Conservation (phyloP, 164 flowering plant genomes). For the Protea cynaroides region DNA sequence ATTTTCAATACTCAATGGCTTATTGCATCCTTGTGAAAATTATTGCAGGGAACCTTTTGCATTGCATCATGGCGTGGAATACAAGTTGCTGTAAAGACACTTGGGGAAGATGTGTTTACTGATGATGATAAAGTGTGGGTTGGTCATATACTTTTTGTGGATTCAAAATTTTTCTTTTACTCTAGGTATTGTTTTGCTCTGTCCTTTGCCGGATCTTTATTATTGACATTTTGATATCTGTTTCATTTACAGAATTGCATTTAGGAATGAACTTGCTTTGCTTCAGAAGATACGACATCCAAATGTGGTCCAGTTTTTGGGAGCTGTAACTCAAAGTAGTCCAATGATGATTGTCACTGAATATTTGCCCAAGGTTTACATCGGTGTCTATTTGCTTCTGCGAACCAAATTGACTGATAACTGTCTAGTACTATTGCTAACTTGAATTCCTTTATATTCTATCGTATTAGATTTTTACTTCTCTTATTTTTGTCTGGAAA, state of each 20-base stretch:
- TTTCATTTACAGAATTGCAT: slow-evolving; percentile 53
- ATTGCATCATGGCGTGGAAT: slow-evolving; percentile 88
- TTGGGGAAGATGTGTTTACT: slow-evolving; percentile 59
- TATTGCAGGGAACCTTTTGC: slow-evolving; percentile 73
- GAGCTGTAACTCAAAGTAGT: slow-evolving; percentile 83
- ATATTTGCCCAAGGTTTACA: slow-evolving; percentile 61
- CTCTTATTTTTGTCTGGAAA: no score
- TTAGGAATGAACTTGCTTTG: slow-evolving; percentile 86
- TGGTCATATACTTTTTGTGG: slow-evolving; percentile 5
- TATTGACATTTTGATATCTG: background rate
- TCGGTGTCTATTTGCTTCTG: background rate
- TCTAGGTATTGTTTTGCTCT: background rate
- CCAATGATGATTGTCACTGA: slow-evolving; percentile 93
- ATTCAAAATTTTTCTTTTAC: background rate
- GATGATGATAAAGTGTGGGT: slow-evolving; percentile 95
- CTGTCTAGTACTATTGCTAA: no score
- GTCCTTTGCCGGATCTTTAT: background rate
- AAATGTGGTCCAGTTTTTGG: slow-evolving; percentile 78
- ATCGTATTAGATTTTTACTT: no score
- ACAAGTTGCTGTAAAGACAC: slow-evolving; percentile 86
- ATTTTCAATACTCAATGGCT: background rate
- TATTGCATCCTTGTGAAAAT: background rate
- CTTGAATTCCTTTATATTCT: no score
- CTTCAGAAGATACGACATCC: slow-evolving; percentile 93
- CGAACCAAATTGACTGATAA: no score